Evolutionary conservation across 306 rosid species (phyloP), one percentile per base, ranked within the genome.

Genomic region (Cicer chorassanicum): DNA sequence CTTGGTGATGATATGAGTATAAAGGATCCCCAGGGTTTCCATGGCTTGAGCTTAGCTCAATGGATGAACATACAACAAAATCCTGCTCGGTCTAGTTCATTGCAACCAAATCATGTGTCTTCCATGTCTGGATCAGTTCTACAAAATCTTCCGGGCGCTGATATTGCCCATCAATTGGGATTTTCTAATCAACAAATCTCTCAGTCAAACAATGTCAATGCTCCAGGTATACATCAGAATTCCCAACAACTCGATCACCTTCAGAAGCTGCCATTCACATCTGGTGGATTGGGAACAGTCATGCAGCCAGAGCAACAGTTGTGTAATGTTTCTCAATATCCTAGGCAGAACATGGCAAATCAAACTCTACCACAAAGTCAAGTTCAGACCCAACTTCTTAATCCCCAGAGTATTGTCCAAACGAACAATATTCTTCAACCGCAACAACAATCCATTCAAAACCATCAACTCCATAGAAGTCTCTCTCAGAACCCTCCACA

Each of bases 51-150:
- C 88, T 87, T 94, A 80, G 96, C 89, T 78, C 99, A 94, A 73
- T 94, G 99, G 99, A 94, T 94, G 99, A 94, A 83, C 87, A 78
- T 92, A 93, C 98, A 90, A 82, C 94, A 92, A 78, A 92, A 85
- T 80, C 87, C 98, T 40, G 72, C 90, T 5, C 10, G 85, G 51
- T 82, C 89, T 50, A 86, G 85, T 88, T 77, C 96, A 6, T 76
- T 91, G 56, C 97, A 91, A 84, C 82, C 88, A 59, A 93, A 86
- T 82, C 88, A 86, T 66, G 73, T 82, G 82, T 89, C 91, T 36
- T 82, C 92, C 40, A 75, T 86, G 77, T 16, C 94, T 0, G 91
- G 92, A 73, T 78, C 98, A 8, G 82, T 84, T 80, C 66, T 87
- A 66, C 95, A 88, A 45, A 91, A 90, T 77, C 87, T 91, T 70